A percentile compares a stretch with the other conserved stretches of the same genome.
Conservation (phyloP, 345 rosid genomes). For the Anacardium occidentale region DNA sequence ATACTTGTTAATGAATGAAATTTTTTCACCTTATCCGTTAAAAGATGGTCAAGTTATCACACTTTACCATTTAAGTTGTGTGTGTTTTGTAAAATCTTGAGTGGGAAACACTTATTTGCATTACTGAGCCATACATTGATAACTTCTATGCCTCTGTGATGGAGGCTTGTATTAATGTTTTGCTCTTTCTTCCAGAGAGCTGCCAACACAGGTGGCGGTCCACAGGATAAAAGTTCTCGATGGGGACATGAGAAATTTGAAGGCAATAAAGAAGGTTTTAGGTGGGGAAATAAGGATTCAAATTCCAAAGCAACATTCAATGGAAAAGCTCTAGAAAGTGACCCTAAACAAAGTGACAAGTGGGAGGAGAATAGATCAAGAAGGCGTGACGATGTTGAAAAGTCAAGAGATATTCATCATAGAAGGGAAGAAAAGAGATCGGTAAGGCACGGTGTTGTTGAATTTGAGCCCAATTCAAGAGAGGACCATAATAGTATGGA, state of each 20-base stretch:
- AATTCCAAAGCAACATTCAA: slow-evolving; percentile 28
- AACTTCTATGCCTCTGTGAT: background rate
- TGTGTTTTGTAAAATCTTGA: slow-evolving; percentile 1
- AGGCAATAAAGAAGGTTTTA: slow-evolving; percentile 36
- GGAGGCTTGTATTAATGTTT: slow-evolving; percentile 14
- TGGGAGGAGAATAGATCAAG: slow-evolving; percentile 37
- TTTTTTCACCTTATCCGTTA: background rate
- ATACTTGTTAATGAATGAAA: background rate
- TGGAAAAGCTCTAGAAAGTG: slow-evolving; percentile 26
- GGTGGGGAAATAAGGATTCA: slow-evolving; percentile 22
- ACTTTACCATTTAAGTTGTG: background rate
- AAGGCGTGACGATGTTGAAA: slow-evolving; percentile 26
- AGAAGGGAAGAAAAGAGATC: slow-evolving; percentile 35
- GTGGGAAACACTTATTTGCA: background rate
- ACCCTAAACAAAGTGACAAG: slow-evolving; percentile 26
- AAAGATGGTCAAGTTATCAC: background rate
- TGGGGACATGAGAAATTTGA: slow-evolving; percentile 79
- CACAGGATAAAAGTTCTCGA: slow-evolving; percentile 54
- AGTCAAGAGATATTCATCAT: slow-evolving; percentile 38
- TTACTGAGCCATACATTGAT: background rate
- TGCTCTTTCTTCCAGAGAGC: slow-evolving; percentile 57
- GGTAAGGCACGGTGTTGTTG: slow-evolving; percentile 18
- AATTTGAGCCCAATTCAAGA: slow-evolving; percentile 25
- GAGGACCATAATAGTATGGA: slow-evolving; percentile 25
- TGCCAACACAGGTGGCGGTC: slow-evolving; percentile 87